These are phyloP conservation scores for Stagonosporopsis cucurbitacearum DNA, from an alignment of 2,329 filamentous ascomycete genomes.

Conservation along the genomic window DNA sequence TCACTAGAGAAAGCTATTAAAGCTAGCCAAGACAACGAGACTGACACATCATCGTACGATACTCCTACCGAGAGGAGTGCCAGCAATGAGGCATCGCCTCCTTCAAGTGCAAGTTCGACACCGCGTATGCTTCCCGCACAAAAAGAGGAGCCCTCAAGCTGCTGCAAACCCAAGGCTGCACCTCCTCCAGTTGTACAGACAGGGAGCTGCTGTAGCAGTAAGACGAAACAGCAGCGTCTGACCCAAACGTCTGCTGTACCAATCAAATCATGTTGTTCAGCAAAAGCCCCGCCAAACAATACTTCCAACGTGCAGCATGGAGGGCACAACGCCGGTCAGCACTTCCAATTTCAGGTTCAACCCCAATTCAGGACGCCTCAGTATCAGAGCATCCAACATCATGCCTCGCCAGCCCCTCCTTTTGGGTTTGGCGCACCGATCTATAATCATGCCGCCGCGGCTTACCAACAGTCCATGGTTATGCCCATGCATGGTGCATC, in stretches of 20 bases:
- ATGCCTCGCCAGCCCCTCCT: constrained; percentile 25
- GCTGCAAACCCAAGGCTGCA: constrained; percentile 40
- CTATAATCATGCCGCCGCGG: constrained; percentile 42
- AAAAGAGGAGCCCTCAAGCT: constrained; percentile 37
- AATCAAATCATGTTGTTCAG: constrained; percentile 44
- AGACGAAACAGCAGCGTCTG: constrained; percentile 26
- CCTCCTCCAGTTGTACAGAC: constrained; percentile 21
- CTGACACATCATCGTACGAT: constrained; percentile 41
- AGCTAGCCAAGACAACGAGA: constrained; percentile 39
- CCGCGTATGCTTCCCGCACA: constrained; percentile 40
- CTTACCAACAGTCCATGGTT: constrained; percentile 41
- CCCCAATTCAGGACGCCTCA: constrained; percentile 30
- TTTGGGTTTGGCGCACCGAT: constrained; percentile 43
- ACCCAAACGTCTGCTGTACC: constrained; percentile 20
- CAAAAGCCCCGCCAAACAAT: constrained; percentile 23
- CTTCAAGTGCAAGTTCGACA: constrained; percentile 49
- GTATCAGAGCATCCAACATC: constrained; percentile 29
- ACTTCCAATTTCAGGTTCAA: constrained; percentile 30
- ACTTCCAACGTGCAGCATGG: constrained; percentile 12
- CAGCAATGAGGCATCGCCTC: constrained; percentile 42
- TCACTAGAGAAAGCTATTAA: constrained; percentile 46
- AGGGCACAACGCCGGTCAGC: constrained; percentile 22
- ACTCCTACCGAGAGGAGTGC: constrained; percentile 45
- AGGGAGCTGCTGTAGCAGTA: constrained; percentile 42
- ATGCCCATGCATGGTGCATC: constrained; percentile 35